phyloP scores from a whole-genome alignment of 805 yeast species.

The Torulaspora microellipsoides region DNA sequence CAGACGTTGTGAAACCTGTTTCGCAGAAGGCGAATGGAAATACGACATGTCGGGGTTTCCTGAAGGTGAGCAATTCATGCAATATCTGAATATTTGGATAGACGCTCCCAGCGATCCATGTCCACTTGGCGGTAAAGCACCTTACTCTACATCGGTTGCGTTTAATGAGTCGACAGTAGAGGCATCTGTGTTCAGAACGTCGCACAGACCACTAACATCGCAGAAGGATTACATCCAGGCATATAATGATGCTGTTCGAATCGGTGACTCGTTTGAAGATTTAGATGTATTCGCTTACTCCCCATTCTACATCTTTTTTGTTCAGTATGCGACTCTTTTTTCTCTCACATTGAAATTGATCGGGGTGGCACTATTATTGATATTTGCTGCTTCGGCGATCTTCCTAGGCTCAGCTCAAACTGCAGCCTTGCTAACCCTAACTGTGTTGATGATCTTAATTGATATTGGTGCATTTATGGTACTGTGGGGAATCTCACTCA shows the following conservation, averaged over 20 bases:
- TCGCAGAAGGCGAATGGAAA: conserved; percentile 57
- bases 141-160: conserved; percentile 61
- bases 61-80: conserved; percentile 62
- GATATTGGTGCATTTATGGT: conserved; percentile 81
- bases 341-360: conserved; percentile 53
- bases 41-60: conserved; percentile 83
- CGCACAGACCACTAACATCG: conserved; percentile 74
- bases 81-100: conserved; percentile 76
- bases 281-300: conserved; percentile 80
- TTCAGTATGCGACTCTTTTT: conserved; percentile 71
- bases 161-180: conserved; percentile 41
- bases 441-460: conserved; percentile 59
- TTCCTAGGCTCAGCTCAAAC: conserved; percentile 65
- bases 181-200: conserved; percentile 70
- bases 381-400: conserved; percentile 49
- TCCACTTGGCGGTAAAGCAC: conserved; percentile 94
- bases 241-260: conserved; percentile 63
- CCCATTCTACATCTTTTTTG: conserved; percentile 88
- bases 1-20: conserved; percentile 72
- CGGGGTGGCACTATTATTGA: conserved; percentile 46
- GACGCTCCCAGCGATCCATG: conserved; percentile 81
- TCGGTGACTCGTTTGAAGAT: conserved; percentile 54
- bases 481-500: conserved; percentile 67
- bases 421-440: conserved; percentile 50
- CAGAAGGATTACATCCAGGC: conserved; percentile 83